These are phyloP conservation scores for Backusella circina DNA, from an alignment of 192 early-diverging fungal species.

Conservation along the genomic window DNA sequence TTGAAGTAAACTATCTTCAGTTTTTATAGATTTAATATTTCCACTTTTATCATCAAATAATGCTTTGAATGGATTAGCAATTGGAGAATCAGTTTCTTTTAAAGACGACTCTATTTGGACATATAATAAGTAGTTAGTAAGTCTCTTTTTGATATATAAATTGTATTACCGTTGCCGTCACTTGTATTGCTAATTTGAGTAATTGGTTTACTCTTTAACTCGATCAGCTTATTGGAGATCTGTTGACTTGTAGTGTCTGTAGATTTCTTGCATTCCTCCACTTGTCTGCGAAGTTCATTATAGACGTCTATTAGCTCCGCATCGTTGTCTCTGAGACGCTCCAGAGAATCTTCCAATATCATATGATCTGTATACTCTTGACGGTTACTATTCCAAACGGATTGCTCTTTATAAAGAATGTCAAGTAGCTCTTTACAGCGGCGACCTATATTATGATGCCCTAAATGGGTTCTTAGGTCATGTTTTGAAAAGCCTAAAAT, in stretches of 20 bases:
- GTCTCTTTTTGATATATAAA: background rate
- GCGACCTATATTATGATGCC: background rate
- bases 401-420: conserved; percentile 2
- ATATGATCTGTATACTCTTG: background rate
- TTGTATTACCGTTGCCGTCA: background rate
- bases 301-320: background rate
- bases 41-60: no score
- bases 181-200: background rate
- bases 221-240: background rate
- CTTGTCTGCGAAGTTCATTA: background rate
- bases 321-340: background rate
- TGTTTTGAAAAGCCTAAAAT: background rate
- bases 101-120: background rate
- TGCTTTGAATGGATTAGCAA: no score
- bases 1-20: no score
- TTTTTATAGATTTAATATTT: no score
- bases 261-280: background rate
- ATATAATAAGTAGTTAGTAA: background rate
- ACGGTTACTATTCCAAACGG: background rate
- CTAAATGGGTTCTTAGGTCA: background rate
- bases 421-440: background rate
- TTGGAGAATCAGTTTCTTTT: background rate
- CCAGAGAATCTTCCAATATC: background rate
- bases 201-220: background rate
- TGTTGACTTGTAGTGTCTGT: background rate